Evolutionary conservation across 345 rosid genomes (phyloP), one percentile per base, ranked within the genome.

Genomic region (Salix caprea): DNA sequence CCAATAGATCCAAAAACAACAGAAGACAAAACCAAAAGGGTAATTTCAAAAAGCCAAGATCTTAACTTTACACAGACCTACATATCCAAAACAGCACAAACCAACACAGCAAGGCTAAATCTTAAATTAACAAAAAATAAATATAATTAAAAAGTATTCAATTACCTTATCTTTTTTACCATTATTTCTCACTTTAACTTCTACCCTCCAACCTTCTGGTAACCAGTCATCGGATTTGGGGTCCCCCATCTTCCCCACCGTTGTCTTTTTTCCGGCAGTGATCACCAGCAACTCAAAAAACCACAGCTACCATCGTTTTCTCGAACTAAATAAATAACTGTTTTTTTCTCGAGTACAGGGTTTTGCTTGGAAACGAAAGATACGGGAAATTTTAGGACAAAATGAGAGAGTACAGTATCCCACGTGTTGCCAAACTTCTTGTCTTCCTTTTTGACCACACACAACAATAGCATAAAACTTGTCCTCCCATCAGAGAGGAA

Each of bases 161-260:
- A 40, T 65, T 85, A 93, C 99, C 98, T 89, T 91, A 68, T 94
- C 90, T 54, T 88, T 91, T 84, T 80, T 89, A 65, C 98, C 97
- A 60, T 77, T 87, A 72, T 81, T 81, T 76, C 87, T 90, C 32
- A 86, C 85, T 74, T 81, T 89, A 69, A 87, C 82, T 69, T 90
- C 85, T 70, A 88, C 90, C 60, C 81, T 90, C 90, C 94, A 85
- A 12, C 97, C 98, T 39, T 83, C 70, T 70, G 88, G 89, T 1
- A 87, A 80, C 79, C 84, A 77, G 67, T 84, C 86, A 15, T 84
- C 89, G 14, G 87, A 69, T 74, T 76, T 79, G 66, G 26, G 74
- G 58, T 74, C 85, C 30, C 26, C 84, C 86, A 82, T 75, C 78
- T 52, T 52, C 72, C 4, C 48, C 67, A 24, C 14, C 15, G 26